phyloP scores from a whole-genome alignment of 2,329 filamentous ascomycete species.

The Xylaria sp. region DNA sequence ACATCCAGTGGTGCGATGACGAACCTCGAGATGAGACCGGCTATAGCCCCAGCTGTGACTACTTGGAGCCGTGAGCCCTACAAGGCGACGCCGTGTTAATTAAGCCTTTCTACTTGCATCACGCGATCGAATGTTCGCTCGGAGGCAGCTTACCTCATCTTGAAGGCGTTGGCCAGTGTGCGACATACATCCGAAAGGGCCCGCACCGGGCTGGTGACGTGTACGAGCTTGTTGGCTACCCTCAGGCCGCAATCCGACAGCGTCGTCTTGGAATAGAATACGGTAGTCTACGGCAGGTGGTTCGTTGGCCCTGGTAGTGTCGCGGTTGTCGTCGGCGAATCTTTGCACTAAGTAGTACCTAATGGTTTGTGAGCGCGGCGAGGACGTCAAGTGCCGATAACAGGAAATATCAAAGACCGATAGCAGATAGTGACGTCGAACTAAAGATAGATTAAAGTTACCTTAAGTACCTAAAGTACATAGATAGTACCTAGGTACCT shows the following conservation, averaged over 20 bases:
- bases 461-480: too few species aligned
- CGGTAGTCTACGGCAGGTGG: neutral
- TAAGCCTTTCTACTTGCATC: neutral
- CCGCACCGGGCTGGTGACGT: conserved; percentile 19
- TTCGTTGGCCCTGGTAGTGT: neutral
- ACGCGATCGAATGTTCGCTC: neutral
- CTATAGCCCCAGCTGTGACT: conserved; percentile 62
- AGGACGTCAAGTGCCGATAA: conserved; percentile 6
- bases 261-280: too few species aligned
- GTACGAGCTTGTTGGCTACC: neutral
- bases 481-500: too few species aligned
- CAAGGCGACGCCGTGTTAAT: conserved; percentile 3
- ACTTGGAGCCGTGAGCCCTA: conserved; percentile 63
- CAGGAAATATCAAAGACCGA: neutral
- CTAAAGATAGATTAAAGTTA: too few species aligned
- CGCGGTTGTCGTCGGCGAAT: conserved; percentile 16
- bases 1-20: conserved; percentile 95
- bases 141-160: conserved; percentile 56
- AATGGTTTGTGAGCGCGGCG: neutral
- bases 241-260: too few species aligned
- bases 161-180: conserved; percentile 55
- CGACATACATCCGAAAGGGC: conserved; percentile 51
- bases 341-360: too few species aligned
- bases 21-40: conserved; percentile 91
- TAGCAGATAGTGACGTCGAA: neutral